Conservation (phyloP, 768 basidiomycete genomes). For the Boletus bicolor region DNA sequence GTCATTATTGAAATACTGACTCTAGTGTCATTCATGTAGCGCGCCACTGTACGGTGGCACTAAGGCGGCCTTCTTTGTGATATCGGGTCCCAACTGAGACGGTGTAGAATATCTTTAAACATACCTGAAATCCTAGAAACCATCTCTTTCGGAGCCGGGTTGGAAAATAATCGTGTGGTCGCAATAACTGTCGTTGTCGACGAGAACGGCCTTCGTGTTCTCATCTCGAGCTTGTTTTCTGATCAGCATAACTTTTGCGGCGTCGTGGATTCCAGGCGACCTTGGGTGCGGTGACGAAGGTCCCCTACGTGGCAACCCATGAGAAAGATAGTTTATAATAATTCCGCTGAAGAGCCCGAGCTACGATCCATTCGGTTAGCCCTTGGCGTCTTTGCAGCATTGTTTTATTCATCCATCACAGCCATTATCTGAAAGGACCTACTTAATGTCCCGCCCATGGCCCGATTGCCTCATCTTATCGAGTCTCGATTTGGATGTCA, state of each 20-base stretch:
- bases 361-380: neutral
- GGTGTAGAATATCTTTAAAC: neutral
- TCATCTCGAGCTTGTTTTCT: neutral
- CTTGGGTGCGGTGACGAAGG: neutral
- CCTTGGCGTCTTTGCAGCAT: neutral
- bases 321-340: slow-evolving; percentile 8
- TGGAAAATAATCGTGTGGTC: too few relatives aligned
- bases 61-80: neutral
- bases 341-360: neutral
- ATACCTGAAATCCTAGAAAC: neutral
- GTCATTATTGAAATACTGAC: neutral
- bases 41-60: too few relatives aligned
- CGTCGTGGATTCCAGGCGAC: neutral
- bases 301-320: neutral
- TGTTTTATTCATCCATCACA: neutral
- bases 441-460: neutral
- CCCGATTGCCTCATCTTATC: neutral
- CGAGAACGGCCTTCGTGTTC: neutral
- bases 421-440: neutral
- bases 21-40: neutral
- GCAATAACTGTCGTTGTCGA: too few relatives aligned
- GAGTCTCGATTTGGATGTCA: neutral
- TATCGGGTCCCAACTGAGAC: neutral
- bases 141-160: too few relatives aligned
- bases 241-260: too few relatives aligned